phyloP scores from a whole-genome alignment of 768 basidiomycete species.

The Infundibulicybe gibba region DNA sequence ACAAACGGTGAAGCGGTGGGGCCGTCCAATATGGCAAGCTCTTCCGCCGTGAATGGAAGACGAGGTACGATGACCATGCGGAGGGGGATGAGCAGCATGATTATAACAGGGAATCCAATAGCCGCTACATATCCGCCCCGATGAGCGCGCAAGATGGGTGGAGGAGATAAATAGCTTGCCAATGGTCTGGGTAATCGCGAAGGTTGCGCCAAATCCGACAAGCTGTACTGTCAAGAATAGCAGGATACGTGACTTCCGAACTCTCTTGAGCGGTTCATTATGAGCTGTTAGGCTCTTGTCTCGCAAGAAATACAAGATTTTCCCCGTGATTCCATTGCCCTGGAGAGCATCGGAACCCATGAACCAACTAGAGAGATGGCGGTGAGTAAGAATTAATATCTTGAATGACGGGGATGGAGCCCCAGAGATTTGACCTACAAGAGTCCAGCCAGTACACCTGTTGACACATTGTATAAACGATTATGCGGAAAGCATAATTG shows the following conservation, averaged over 20 bases:
- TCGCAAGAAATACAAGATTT: conserved; percentile 74
- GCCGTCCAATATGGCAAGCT: conserved; percentile 83
- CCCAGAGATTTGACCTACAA: conserved; percentile 53
- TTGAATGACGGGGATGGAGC: not conserved
- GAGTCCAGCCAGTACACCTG: conserved; percentile 76
- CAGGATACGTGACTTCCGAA: conserved; percentile 70
- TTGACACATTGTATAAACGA: not conserved
- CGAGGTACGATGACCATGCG: conserved; percentile 69
- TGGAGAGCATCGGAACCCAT: conserved; percentile 86
- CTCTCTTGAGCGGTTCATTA: conserved; percentile 69
- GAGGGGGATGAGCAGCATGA: conserved; percentile 78
- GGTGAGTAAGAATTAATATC: not conserved
- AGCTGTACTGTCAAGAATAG: conserved; percentile 76
- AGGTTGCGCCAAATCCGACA: conserved; percentile 81
- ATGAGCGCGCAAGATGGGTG: conserved; percentile 10
- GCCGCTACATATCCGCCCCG: conserved; percentile 50
- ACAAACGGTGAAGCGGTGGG: conserved; percentile 88
- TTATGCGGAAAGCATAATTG: not conserved
- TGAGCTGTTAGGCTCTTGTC: conserved; percentile 61
- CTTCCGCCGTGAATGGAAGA: conserved; percentile 72
- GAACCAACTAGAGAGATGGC: conserved; percentile 61
- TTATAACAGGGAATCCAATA: conserved; percentile 89
- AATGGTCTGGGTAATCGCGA: conserved; percentile 88
- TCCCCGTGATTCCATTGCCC: conserved; percentile 79
- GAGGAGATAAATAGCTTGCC: conserved; percentile 48